Evolutionary conservation across 306 rosid genomes (phyloP).

Genomic region (Dalbergia cultrata): DNA sequence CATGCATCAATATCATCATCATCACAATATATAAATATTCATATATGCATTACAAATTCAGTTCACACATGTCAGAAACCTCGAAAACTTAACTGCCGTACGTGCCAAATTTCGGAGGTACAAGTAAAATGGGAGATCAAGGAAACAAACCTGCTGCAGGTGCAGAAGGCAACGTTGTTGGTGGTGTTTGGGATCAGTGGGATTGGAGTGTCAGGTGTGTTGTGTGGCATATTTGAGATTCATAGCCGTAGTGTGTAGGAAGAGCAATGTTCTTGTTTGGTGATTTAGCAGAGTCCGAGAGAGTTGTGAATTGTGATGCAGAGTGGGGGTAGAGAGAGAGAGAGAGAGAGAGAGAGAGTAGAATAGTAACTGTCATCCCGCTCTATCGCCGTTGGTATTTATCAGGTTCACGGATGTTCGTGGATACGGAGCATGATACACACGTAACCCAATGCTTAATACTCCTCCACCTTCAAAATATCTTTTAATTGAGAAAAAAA

Average conservation of each 20-base stretch:
- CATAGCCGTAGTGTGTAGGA: neutral
- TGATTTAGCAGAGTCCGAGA: slow-evolving; percentile 31
- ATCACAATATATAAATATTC: neutral
- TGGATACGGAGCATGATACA: neutral
- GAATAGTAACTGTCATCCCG: slow-evolving; percentile 1
- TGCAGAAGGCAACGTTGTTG: slow-evolving; percentile 10
- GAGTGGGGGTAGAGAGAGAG: slow-evolving; percentile 38
- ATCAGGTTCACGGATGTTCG: neutral
- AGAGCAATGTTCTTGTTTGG: neutral
- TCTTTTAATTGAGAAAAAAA: no score
- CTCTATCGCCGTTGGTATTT: slow-evolving; percentile 24
- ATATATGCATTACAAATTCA: slow-evolving; percentile 30
- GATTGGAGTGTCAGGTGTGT: neutral
- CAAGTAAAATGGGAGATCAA: neutral
- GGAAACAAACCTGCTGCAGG: slow-evolving; percentile 19
- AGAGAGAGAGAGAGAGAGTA: neutral
- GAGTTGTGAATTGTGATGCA: slow-evolving; percentile 2
- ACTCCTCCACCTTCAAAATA: no score
- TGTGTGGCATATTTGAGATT: slow-evolving; percentile 32
- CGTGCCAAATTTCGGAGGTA: neutral
- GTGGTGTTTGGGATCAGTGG: slow-evolving; percentile 1
- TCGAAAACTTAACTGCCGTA: no score
- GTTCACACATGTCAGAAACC: slow-evolving; percentile 21
- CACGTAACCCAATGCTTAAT: no score
- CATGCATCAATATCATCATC: neutral